phyloP scores from a whole-genome alignment of 768 basidiomycete species.

The Phanerodontia chrysosporium region DNA sequence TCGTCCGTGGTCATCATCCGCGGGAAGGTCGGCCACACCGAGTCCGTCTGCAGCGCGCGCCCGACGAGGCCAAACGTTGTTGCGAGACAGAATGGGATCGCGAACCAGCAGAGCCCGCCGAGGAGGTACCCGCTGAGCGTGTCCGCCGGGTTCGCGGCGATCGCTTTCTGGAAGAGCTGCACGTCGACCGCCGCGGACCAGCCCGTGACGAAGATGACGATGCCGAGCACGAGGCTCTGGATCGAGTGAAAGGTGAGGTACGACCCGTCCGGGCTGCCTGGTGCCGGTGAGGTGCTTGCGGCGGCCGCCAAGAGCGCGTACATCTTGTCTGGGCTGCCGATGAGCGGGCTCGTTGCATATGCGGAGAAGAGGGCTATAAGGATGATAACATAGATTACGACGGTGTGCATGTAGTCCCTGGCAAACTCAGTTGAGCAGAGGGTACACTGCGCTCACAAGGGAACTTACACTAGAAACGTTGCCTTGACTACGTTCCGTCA shows the following conservation, averaged over 20 bases:
- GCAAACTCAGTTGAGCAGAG: not conserved
- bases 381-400: constrained; percentile 11
- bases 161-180: constrained; percentile 25
- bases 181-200: constrained; percentile 12
- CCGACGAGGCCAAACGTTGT: constrained; percentile 31
- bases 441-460: not conserved
- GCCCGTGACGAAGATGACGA: constrained; percentile 13
- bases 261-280: constrained; percentile 41
- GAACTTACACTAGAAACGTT: constrained; percentile 6
- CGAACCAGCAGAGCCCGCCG: constrained; percentile 32
- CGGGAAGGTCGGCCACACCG: constrained; percentile 12
- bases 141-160: constrained; percentile 27
- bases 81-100: constrained; percentile 35
- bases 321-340: constrained; percentile 35
- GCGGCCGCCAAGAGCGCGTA: constrained; percentile 44
- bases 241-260: constrained; percentile 49
- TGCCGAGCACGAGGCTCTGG: constrained; percentile 12
- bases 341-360: constrained; percentile 11
- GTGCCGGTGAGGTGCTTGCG: constrained; percentile 35
- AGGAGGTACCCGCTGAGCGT: constrained; percentile 31
- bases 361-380: constrained; percentile 9
- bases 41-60: constrained; percentile 16
- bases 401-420: constrained; percentile 13
- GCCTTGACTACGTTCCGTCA: constrained; percentile 2
- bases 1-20: constrained; percentile 12